A percentile compares a stretch with the other conserved stretches of the same genome.
Conservation (phyloP, 2,329 filamentous ascomycete genomes). For the Colletotrichum costaricense region DNA sequence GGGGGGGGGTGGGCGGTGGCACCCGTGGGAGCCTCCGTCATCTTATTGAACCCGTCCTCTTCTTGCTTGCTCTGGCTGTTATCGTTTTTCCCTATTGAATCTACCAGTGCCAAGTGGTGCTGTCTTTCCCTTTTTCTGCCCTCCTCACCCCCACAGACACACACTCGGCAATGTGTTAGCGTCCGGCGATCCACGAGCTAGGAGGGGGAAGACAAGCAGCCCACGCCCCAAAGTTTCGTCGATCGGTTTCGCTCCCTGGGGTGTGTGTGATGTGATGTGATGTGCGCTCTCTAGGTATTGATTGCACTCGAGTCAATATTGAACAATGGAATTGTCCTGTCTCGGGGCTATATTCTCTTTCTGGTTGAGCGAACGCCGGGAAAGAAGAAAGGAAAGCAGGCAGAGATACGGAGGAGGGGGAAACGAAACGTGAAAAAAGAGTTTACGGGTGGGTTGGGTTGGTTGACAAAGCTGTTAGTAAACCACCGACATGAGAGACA, state of each 20-base stretch:
- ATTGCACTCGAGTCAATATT: conserved; percentile 11
- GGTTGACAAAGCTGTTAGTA: conserved; percentile 32
- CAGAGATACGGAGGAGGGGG: neutral
- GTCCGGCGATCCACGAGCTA: conserved; percentile 28
- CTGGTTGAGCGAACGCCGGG: neutral
- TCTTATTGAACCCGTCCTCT: neutral
- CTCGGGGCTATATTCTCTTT: neutral
- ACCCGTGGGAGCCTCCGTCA: conserved; percentile 1
- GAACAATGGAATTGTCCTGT: neutral
- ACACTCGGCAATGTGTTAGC: conserved; percentile 25
- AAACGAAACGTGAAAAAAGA: neutral
- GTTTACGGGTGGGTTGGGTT: conserved; percentile 2
- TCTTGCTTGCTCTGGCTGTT: neutral
- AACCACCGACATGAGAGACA: neutral
- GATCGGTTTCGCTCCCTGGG: conserved; percentile 14
- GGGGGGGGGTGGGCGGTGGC: neutral
- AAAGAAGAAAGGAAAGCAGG: neutral
- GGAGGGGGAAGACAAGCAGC: neutral
- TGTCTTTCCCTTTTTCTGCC: conserved; percentile 1
- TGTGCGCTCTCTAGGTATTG: neutral
- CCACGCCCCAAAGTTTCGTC: conserved; percentile 24
- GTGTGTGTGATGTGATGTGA: neutral
- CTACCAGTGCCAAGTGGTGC: neutral
- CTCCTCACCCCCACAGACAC: conserved; percentile 20
- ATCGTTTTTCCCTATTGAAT: neutral